Percentiles rank a stretch among this genome's conserved stretches.
Evolutionary conservation across 257 asterid genomes (phyloP).

Genomic region (Primulina huaijiensis): DNA sequence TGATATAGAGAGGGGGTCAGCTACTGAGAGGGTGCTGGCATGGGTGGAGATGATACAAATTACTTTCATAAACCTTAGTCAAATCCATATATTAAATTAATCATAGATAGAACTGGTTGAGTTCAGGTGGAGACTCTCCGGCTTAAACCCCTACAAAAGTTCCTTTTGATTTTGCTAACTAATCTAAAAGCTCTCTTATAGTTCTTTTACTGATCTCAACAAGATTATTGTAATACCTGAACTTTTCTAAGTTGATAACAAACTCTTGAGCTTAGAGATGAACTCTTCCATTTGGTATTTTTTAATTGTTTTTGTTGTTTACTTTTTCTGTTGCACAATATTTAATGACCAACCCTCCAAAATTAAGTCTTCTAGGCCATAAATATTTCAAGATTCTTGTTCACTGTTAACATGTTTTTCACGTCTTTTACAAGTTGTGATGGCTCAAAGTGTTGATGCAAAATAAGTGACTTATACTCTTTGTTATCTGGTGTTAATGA

Average conservation of each 20-base stretch:
- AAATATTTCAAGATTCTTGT: background rate
- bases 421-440: constrained; percentile 13
- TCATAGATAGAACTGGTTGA: too few relatives aligned
- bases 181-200: too few relatives aligned
- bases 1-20: too few relatives aligned
- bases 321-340: background rate
- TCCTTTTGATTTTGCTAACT: too few relatives aligned
- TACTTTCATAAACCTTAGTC: too few relatives aligned
- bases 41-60: too few relatives aligned
- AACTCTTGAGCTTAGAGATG: background rate
- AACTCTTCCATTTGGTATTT: background rate
- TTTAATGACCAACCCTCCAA: background rate
- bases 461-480: constrained; percentile 15
- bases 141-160: too few relatives aligned
- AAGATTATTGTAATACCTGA: background rate
- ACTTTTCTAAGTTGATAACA: background rate
- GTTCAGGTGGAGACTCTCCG: too few relatives aligned
- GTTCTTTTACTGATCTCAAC: too few relatives aligned
- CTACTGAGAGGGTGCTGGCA: too few relatives aligned
- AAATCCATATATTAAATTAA: too few relatives aligned
- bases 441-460: constrained; percentile 4
- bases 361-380: background rate
- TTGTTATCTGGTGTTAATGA: constrained; percentile 15
- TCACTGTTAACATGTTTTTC: background rate
- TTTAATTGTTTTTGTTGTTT: background rate